phyloP scores from a whole-genome alignment of 2,329 filamentous ascomycete species.

The Plenodomus biglobosus region DNA sequence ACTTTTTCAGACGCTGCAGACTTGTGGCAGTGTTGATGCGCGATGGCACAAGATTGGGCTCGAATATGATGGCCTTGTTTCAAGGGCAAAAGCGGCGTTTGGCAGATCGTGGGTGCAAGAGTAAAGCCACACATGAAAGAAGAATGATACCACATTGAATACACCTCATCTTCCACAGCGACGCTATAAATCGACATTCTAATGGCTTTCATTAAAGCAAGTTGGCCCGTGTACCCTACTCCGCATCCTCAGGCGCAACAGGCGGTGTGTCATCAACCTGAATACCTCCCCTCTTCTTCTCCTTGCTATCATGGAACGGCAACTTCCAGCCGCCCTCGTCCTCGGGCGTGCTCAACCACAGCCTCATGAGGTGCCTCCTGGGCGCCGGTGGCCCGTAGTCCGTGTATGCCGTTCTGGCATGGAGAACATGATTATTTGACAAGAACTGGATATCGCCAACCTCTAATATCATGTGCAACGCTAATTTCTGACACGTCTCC shows the following conservation, averaged over 20 bases:
- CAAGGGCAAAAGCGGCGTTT: conserved; percentile 23
- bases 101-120: conserved; percentile 15
- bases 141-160: conserved; percentile 30
- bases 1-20: conserved; percentile 16
- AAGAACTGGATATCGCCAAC: conserved; percentile 88
- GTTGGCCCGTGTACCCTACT: conserved; percentile 51
- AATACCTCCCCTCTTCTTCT: conserved; percentile 86
- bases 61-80: conserved; percentile 7
- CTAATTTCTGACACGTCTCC: conserved; percentile 70
- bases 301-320: conserved; percentile 76
- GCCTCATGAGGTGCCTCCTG: conserved; percentile 74
- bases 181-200: not conserved
- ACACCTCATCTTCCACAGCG: not conserved
- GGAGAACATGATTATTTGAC: conserved; percentile 76
- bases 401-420: conserved; percentile 78
- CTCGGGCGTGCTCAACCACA: conserved; percentile 84
- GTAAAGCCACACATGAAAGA: conserved; percentile 17
- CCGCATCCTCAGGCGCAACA: conserved; percentile 73
- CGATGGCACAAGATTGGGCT: conserved; percentile 16
- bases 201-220: conserved; percentile 4
- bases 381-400: conserved; percentile 69
- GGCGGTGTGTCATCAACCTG: conserved; percentile 82
- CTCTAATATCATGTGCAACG: conserved; percentile 83
- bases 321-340: conserved; percentile 81
- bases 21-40: conserved; percentile 20